Evolutionary conservation across 208 protist genomes (phyloP).

Genomic region (Trypanosoma cruzi): DNA sequence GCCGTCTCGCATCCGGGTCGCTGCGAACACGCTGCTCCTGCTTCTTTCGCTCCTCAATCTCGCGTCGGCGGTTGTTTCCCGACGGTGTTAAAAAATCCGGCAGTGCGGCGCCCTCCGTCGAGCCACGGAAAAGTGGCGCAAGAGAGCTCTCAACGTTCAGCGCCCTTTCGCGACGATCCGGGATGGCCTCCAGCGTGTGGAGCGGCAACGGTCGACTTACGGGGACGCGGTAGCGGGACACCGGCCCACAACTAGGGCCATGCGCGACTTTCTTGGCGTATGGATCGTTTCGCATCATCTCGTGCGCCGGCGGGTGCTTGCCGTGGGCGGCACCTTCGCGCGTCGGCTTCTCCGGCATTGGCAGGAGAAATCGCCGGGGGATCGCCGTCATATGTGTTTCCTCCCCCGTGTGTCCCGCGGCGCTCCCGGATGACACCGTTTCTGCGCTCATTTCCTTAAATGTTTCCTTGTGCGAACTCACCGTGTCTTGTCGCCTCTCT

Average conservation of each 20-base stretch:
- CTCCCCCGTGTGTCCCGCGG: background rate
- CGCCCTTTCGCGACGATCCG: constrained; percentile 14
- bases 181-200: constrained; percentile 22
- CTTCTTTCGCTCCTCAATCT: constrained; percentile 31
- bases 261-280: constrained; percentile 25
- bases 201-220: constrained; percentile 40
- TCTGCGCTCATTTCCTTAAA: constrained; percentile 19
- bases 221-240: constrained; percentile 28
- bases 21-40: constrained; percentile 22
- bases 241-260: background rate
- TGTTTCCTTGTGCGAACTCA: no score
- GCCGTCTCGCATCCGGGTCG: constrained; percentile 25
- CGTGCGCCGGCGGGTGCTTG: constrained; percentile 6
- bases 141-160: constrained; percentile 35
- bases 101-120: background rate
- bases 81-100: constrained; percentile 34
- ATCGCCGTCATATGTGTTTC: constrained; percentile 19
- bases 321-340: background rate
- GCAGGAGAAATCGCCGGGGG: constrained; percentile 18
- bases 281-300: constrained; percentile 16
- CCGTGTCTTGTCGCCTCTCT: no score
- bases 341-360: no score
- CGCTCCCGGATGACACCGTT: constrained; percentile 1
- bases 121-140: constrained; percentile 46
- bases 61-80: constrained; percentile 30